phyloP scores from a whole-genome alignment of 306 rosid genomes.

The Vigna radiata region DNA sequence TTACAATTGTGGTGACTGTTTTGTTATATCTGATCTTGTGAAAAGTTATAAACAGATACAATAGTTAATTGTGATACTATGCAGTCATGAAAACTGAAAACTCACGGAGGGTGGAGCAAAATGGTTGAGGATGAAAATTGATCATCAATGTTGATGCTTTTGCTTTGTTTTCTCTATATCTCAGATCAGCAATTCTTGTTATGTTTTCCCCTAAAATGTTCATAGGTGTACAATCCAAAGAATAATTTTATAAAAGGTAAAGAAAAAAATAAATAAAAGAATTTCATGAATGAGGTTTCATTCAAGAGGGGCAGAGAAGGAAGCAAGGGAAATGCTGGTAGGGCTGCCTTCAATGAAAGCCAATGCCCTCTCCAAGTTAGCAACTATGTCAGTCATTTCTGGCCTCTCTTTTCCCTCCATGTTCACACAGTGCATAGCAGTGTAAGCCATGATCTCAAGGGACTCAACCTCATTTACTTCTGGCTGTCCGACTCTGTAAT shows the following conservation, averaged over 20 bases:
- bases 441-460: slow-evolving; percentile 56
- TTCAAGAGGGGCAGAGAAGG: slow-evolving; percentile 45
- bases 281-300: slow-evolving; percentile 26
- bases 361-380: slow-evolving; percentile 57
- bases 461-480: slow-evolving; percentile 54
- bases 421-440: slow-evolving; percentile 59
- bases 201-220: slow-evolving; percentile 20
- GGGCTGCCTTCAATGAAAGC: slow-evolving; percentile 44
- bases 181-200: not conserved
- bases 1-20: not conserved
- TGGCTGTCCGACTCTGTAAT: slow-evolving; percentile 52
- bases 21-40: no score
- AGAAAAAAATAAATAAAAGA: slow-evolving; percentile 46
- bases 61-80: not conserved
- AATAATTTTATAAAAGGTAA: not conserved
- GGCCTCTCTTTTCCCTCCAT: slow-evolving; percentile 58
- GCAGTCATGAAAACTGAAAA: no score
- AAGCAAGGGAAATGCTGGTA: slow-evolving; percentile 36
- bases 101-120: not conserved
- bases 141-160: not conserved
- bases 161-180: not conserved
- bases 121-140: not conserved
- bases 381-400: slow-evolving; percentile 52
- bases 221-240: slow-evolving; percentile 28
- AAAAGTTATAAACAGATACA: no score